These are phyloP conservation scores for Helotiales sp. DNA, from an alignment of 2,329 filamentous ascomycete genomes.

Conservation along the genomic window DNA sequence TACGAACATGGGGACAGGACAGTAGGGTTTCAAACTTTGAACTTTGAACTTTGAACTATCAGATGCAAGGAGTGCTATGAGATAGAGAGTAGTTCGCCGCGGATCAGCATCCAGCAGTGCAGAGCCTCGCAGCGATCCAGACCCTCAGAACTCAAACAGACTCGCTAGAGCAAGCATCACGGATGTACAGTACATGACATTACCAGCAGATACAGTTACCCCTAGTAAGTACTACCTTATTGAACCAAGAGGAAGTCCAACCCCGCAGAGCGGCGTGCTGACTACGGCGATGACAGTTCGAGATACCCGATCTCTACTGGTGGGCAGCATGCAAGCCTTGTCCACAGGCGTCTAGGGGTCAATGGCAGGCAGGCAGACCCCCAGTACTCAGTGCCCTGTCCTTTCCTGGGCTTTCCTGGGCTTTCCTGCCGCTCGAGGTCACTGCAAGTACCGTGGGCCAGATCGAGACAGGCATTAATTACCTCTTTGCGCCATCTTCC, in stretches of 20 bases:
- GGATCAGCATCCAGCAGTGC: background rate
- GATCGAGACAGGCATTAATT: constrained; percentile 36
- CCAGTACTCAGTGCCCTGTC: background rate
- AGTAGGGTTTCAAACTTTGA: no score
- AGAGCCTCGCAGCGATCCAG: background rate
- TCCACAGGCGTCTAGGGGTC: constrained; percentile 21
- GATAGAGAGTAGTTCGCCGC: background rate
- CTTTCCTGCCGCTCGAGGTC: constrained; percentile 53
- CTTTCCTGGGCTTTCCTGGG: constrained; percentile 43
- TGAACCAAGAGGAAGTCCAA: constrained; percentile 12
- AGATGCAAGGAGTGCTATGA: background rate
- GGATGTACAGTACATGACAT: background rate
- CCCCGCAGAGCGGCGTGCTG: constrained; percentile 14
- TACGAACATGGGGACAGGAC: background rate
- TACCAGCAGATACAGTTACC: background rate
- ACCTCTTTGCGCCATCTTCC: constrained; percentile 25
- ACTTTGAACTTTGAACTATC: background rate
- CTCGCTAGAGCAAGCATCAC: background rate
- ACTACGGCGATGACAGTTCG: constrained; percentile 26
- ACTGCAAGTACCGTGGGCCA: constrained; percentile 52
- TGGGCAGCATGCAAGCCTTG: constrained; percentile 20
- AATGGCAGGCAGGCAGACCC: constrained; percentile 5
- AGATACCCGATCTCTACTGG: background rate
- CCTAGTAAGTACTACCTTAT: background rate
- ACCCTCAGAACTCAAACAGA: background rate